phyloP scores from a whole-genome alignment of 208 protist species.

The Vickermania ingenoplastis region DNA sequence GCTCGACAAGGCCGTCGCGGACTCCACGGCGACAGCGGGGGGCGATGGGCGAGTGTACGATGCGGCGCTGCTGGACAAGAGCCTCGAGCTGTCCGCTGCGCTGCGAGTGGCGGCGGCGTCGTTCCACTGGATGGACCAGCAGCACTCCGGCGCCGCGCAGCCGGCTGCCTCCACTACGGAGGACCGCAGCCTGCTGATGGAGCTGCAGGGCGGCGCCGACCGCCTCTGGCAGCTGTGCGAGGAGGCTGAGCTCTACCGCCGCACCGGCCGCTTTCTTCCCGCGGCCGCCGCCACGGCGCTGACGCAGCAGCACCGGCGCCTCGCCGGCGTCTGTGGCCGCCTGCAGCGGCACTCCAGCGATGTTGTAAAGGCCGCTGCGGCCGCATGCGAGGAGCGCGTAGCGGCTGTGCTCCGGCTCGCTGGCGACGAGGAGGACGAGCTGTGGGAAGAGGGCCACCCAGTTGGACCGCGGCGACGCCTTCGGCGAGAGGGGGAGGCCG shows the following conservation, averaged over 20 bases:
- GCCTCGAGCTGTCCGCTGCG: constrained; percentile 34
- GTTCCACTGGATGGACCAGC: constrained; percentile 45
- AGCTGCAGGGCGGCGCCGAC: constrained; percentile 22
- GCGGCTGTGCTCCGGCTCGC: neutral
- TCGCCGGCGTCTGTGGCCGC: constrained; percentile 16
- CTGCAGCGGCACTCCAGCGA: constrained; percentile 12
- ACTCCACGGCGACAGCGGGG: constrained; percentile 23
- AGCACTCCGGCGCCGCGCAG: constrained; percentile 11
- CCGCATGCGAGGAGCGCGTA: constrained; percentile 2
- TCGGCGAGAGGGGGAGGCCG: neutral
- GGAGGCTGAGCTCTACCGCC: constrained; percentile 20
- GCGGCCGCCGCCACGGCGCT: constrained; percentile 12
- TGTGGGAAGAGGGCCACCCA: neutral
- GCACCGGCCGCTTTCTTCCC: constrained; percentile 15
- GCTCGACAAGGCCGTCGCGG: constrained; percentile 24
- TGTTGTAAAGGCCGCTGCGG: constrained; percentile 10
- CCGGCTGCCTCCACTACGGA: constrained; percentile 9
- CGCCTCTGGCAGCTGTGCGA: constrained; percentile 62
- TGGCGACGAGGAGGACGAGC: neutral
- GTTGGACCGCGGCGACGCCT: neutral
- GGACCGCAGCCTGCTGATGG: constrained; percentile 19
- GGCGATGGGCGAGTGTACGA: neutral
- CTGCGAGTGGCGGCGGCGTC: constrained; percentile 38
- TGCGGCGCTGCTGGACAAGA: constrained; percentile 26
- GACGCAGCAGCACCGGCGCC: constrained; percentile 9